Conservation (phyloP, 83 land plant species). For the Diphasiastrum complanatum region DNA sequence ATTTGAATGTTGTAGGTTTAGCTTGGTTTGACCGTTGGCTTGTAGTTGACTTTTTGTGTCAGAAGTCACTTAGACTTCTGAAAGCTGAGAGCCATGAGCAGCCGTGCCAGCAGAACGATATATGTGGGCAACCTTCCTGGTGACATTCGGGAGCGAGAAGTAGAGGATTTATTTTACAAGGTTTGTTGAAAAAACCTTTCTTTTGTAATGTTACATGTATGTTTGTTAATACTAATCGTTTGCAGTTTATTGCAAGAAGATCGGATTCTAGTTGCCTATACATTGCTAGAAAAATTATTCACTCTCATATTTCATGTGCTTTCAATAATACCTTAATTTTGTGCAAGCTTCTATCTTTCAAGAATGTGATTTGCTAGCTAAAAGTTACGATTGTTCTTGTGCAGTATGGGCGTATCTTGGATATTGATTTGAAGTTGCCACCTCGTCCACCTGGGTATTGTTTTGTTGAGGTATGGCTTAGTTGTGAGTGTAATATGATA, state of each 20-base stretch:
- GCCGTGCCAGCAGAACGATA: constrained; percentile 45
- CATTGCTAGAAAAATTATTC: no score
- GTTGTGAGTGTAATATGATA: no score
- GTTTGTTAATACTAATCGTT: neutral
- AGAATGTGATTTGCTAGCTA: neutral
- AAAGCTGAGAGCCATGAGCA: no score
- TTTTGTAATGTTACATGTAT: neutral
- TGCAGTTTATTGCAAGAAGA: neutral
- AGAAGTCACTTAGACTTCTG: no score
- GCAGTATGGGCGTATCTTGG: constrained; percentile 48
- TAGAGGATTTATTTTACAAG: constrained; percentile 59
- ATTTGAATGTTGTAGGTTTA: no score
- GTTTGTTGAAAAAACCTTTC: constrained; percentile 15
- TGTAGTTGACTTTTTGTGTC: no score
- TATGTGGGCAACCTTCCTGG: constrained; percentile 67
- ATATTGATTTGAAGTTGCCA: constrained; percentile 52
- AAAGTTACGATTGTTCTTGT: neutral
- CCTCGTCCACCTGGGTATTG: constrained; percentile 55
- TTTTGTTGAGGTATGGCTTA: constrained; percentile 44
- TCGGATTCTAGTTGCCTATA: neutral
- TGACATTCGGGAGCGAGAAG: constrained; percentile 55
- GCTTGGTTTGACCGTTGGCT: no score
- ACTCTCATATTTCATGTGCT: no score
- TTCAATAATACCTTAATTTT: no score
- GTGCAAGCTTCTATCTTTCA: neutral